A percentile compares a stretch with the other conserved stretches of the same genome.
These are phyloP conservation scores for Wickerhamomyces kurtzmanii DNA, from an alignment of 805 yeast species.

Conservation along the genomic window DNA sequence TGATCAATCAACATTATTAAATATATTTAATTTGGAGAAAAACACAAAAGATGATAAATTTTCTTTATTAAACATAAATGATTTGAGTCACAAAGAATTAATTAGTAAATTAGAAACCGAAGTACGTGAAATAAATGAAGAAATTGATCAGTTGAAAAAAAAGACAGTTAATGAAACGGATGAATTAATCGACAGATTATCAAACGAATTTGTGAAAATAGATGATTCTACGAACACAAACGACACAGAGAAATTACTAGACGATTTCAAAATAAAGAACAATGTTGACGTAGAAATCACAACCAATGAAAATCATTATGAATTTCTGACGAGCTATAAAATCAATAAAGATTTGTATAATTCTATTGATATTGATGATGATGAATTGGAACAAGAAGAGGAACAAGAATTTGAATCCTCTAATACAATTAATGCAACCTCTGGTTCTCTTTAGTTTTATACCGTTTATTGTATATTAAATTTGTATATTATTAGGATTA, in stretches of 20 bases:
- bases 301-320: no score
- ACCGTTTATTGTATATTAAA: no score
- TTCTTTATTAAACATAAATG: neutral
- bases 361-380: no score
- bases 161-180: constrained; percentile 1
- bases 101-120: neutral
- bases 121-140: constrained; percentile 2
- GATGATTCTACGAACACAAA: constrained; percentile 4
- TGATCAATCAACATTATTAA: constrained; percentile 12
- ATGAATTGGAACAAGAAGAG: no score
- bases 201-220: constrained; percentile 11
- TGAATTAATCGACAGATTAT: constrained; percentile 7
- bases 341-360: no score
- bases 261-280: constrained; percentile 9
- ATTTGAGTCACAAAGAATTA: neutral
- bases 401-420: no score
- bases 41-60: constrained; percentile 3
- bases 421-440: no score
- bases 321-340: no score
- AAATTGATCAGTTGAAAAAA: constrained; percentile 1
- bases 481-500: no score
- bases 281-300: constrained; percentile 7
- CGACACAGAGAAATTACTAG: constrained; percentile 6
- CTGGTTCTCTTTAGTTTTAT: no score
- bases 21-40: constrained; percentile 12